phyloP scores from a whole-genome alignment of 371 early-diverging fungal species.

The Actinomortierella wolfii region DNA sequence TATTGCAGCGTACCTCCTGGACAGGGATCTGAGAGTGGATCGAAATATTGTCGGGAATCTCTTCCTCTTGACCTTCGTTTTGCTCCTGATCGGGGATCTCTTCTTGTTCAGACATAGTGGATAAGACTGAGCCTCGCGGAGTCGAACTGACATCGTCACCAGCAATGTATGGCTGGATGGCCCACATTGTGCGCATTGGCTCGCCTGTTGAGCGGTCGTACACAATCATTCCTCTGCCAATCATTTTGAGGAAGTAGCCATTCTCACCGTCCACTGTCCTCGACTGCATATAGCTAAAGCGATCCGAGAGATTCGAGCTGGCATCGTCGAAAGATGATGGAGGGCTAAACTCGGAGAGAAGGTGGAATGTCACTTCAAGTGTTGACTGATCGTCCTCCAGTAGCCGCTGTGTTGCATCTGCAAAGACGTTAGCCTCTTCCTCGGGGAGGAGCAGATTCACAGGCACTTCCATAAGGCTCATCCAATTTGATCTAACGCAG shows the following conservation, averaged over 20 bases:
- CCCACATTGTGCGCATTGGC: conserved; percentile 87
- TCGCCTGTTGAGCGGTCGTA: conserved; percentile 70
- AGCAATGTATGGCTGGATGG: conserved; percentile 62
- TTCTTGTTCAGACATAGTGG: conserved; percentile 33
- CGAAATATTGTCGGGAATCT: conserved; percentile 12
- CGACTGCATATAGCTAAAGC: conserved; percentile 23
- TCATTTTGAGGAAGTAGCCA: conserved; percentile 68
- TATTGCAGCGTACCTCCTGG: conserved; percentile 67
- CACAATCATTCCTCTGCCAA: conserved; percentile 92
- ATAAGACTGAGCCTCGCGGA: conserved; percentile 33
- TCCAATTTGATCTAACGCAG: conserved; percentile 50
- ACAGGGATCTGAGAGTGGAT: conserved; percentile 47
- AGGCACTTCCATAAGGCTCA: conserved; percentile 51
- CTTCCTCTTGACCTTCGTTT: conserved; percentile 12
- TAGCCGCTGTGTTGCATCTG: conserved; percentile 69
- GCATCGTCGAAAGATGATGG: conserved; percentile 38
- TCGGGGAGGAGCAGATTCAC: conserved; percentile 52
- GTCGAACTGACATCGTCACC: conserved; percentile 19
- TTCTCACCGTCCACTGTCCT: conserved; percentile 45
- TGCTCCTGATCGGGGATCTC: conserved; percentile 14
- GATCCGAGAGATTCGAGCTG: conserved; percentile 31
- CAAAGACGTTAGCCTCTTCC: conserved; percentile 66
- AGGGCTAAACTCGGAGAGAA: conserved; percentile 49
- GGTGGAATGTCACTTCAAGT: conserved; percentile 76
- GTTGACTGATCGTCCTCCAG: conserved; percentile 73